Evolutionary conservation across 768 basidiomycete species (phyloP).

Genomic region (Pleurotus sapidus): DNA sequence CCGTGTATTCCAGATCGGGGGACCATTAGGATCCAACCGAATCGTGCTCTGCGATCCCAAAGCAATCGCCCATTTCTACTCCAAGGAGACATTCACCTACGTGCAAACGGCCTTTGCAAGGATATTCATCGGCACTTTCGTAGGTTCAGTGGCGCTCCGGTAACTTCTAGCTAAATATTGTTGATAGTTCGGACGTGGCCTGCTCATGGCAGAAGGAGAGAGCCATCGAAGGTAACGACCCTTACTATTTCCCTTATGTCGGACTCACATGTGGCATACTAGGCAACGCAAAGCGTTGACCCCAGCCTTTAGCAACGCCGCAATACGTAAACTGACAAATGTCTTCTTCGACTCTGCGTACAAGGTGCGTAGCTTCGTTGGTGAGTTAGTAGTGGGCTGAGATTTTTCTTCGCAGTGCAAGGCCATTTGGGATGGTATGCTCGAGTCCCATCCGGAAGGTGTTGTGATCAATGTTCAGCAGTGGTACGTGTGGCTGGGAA

Average conservation of each 20-base stretch:
- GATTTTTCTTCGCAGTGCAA: slow-evolving; percentile 25
- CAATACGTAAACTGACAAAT: slow-evolving; percentile 40
- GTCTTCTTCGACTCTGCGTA: slow-evolving; percentile 52
- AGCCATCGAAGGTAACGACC: slow-evolving; percentile 37
- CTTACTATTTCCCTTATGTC: neutral
- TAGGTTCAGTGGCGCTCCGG: slow-evolving; percentile 15
- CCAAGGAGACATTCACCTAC: slow-evolving; percentile 48
- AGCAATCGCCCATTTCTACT: slow-evolving; percentile 48
- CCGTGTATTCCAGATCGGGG: slow-evolving; percentile 38
- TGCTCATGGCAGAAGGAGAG: slow-evolving; percentile 43
- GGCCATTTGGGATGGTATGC: slow-evolving; percentile 21
- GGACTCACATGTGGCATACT: neutral
- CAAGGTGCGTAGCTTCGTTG: slow-evolving; percentile 31
- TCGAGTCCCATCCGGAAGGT: slow-evolving; percentile 24
- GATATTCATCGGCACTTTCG: slow-evolving; percentile 35
- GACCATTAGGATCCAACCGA: slow-evolving; percentile 26
- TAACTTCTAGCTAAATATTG: neutral
- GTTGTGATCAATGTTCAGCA: slow-evolving; percentile 44
- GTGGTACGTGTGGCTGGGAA: slow-evolving; percentile 18
- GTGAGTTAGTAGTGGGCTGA: neutral
- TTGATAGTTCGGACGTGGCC: slow-evolving; percentile 34
- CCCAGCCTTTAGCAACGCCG: slow-evolving; percentile 51
- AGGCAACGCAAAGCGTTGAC: slow-evolving; percentile 50
- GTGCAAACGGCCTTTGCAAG: slow-evolving; percentile 32
- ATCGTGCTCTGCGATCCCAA: slow-evolving; percentile 45